Percentiles rank a stretch among this genome's conserved stretches.
Conservation (phyloP, 1,284 basidiomycete genomes). For the Apiotrichum laibachii region DNA sequence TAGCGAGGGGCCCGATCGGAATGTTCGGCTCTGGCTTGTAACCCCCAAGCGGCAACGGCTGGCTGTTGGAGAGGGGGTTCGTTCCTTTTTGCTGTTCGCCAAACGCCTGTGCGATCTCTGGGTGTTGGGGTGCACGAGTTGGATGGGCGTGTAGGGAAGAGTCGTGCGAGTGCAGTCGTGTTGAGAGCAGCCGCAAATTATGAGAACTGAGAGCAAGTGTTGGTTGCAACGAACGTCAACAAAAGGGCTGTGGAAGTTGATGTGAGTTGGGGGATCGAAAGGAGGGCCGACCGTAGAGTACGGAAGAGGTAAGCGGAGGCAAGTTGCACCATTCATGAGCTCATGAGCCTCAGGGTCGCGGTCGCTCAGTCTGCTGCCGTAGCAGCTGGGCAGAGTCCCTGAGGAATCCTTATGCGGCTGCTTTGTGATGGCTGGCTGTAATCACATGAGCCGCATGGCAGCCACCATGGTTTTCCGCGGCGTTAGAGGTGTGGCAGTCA, state of each 20-base stretch:
- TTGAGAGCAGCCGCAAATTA: background rate
- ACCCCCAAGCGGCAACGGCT: background rate
- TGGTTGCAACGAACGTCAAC: background rate
- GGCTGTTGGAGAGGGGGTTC: background rate
- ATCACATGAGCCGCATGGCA: too few relatives aligned
- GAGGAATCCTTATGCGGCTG: too few relatives aligned
- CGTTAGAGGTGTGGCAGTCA: too few relatives aligned
- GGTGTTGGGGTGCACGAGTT: background rate
- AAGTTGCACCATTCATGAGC: too few relatives aligned
- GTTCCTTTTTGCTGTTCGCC: background rate
- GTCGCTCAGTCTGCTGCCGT: too few relatives aligned
- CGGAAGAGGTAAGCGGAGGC: too few relatives aligned
- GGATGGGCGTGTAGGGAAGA: background rate
- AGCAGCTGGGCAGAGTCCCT: too few relatives aligned
- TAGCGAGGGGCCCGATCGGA: background rate
- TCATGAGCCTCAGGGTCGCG: too few relatives aligned
- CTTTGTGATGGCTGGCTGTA: too few relatives aligned
- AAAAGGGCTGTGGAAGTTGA: background rate
- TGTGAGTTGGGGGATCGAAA: too few relatives aligned
- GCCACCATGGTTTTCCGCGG: too few relatives aligned
- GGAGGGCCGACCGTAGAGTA: too few relatives aligned
- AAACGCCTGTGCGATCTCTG: background rate
- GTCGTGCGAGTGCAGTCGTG: background rate
- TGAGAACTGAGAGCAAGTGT: background rate
- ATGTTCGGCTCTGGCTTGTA: background rate